Percentiles rank a stretch among this genome's conserved stretches.
phyloP scores from a whole-genome alignment of 331 rosid genomes.

The Quercus tomentella region DNA sequence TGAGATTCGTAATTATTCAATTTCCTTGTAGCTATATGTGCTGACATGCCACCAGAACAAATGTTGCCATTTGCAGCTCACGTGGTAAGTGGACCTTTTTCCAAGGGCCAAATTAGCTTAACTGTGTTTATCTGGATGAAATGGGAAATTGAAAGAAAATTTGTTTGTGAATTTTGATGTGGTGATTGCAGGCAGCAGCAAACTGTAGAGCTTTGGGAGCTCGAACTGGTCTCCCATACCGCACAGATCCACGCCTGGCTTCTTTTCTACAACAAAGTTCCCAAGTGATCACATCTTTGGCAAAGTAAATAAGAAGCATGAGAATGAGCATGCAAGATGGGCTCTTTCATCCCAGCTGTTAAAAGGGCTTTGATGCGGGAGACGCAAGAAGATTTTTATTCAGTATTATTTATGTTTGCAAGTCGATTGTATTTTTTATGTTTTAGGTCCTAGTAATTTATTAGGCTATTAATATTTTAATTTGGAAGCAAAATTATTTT shows the following conservation, averaged over 20 bases:
- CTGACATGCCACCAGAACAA: conserved; percentile 71
- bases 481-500: too few species aligned
- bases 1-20: conserved; percentile 8
- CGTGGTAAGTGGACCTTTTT: conserved; percentile 60
- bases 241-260: conserved; percentile 55
- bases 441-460: too few species aligned
- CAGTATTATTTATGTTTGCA: too few species aligned
- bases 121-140: background rate
- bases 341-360: background rate
- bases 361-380: too few species aligned
- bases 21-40: conserved; percentile 68
- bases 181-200: conserved; percentile 73
- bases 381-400: too few species aligned
- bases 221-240: conserved; percentile 79
- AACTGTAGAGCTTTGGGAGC: conserved; percentile 92
- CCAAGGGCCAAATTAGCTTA: background rate
- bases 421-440: too few species aligned
- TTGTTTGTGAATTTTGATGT: background rate
- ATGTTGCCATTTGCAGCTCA: conserved; percentile 83
- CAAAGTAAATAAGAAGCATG: background rate
- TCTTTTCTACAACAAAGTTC: conserved; percentile 40
- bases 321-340: background rate
- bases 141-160: background rate
- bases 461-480: too few species aligned
- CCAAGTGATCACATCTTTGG: background rate